Evolutionary conservation across 805 yeast genomes (phyloP).

Genomic region (Suhomyces faveliae): DNA sequence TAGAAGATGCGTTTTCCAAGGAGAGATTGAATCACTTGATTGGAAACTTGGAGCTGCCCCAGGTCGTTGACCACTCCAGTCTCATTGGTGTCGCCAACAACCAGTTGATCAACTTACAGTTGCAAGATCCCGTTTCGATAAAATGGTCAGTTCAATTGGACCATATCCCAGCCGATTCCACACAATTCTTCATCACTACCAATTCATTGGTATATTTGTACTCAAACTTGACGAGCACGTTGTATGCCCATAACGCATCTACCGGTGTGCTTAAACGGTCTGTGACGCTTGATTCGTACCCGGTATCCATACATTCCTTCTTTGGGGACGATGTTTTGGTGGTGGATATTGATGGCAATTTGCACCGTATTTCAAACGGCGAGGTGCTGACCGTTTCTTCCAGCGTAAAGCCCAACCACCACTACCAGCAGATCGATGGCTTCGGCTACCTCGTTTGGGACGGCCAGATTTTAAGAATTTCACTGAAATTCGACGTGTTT

Average conservation of each 20-base stretch:
- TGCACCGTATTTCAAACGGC: constrained; percentile 4
- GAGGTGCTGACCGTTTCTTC: background rate
- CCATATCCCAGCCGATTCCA: background rate
- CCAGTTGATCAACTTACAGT: constrained; percentile 15
- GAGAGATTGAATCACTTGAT: constrained; percentile 50
- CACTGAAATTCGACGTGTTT: constrained; percentile 5
- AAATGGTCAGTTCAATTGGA: constrained; percentile 20
- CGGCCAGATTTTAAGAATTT: constrained; percentile 9
- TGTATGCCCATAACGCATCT: constrained; percentile 12
- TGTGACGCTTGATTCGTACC: constrained; percentile 9
- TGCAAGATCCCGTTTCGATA: constrained; percentile 5
- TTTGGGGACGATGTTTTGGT: constrained; percentile 15
- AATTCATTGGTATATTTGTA: constrained; percentile 13
- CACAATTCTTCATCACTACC: constrained; percentile 7
- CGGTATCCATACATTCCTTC: constrained; percentile 8
- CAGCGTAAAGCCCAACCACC: background rate
- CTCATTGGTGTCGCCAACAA: constrained; percentile 15
- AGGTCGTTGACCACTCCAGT: constrained; percentile 17
- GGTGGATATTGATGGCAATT: constrained; percentile 12
- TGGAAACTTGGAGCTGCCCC: constrained; percentile 6
- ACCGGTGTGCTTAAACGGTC: constrained; percentile 14
- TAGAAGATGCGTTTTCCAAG: constrained; percentile 52
- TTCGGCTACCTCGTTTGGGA: constrained; percentile 12
- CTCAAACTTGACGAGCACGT: constrained; percentile 9
- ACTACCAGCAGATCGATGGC: constrained; percentile 13